Evolutionary conservation across 371 early-diverging fungal species (phyloP), one percentile per base, ranked within the genome.

Genomic region (Mucor mucedo): DNA sequence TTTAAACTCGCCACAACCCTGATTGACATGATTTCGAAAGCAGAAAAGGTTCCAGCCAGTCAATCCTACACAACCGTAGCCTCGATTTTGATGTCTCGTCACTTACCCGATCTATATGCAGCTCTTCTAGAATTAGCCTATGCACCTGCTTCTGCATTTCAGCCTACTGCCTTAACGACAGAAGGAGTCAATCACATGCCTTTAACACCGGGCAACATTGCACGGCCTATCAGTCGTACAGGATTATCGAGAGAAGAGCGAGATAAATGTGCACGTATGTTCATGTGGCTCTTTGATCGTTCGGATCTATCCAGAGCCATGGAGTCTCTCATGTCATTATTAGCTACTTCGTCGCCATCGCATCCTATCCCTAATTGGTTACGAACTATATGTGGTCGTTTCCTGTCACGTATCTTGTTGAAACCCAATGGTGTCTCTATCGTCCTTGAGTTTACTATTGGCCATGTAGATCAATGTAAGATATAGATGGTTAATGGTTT

Each of bases 51-150:
- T 14, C 54, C 72, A 39, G 53, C 58, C 48, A 73, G 54, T 52
- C 68, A 71, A 60, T 64, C 47, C 41, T 87, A 79, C 65, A 91
- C 88, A 10, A 84, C 84, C 0, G 79, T 89, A 1, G 83, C 86
- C 8, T 79, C 85, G 2, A 79, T 88, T 29, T 50, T 91, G 8
- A 65, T 80, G 21, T 66, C 60, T 35, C 80, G 87, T 27, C 80
- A 88, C 64, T 67, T 87, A n/a, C 76, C 86, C 1, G 92, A 91
- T 66, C 38, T 91, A 9, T 82, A 87, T 55, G 89, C 89, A 4
- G 83, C 83, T 0, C 66, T 91, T n/a, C 63, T 91, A 14, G 87
- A 89, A 62, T 62, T 88, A 4, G 88, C 89, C 0, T 91, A 88
- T 68, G 84, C 81, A 28, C 91, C 92, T 11, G 21, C 79, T 2